Evolutionary conservation across 768 basidiomycete species (phyloP), one percentile per base, ranked within the genome.

Genomic region (Neoboletus brunneissimus): DNA sequence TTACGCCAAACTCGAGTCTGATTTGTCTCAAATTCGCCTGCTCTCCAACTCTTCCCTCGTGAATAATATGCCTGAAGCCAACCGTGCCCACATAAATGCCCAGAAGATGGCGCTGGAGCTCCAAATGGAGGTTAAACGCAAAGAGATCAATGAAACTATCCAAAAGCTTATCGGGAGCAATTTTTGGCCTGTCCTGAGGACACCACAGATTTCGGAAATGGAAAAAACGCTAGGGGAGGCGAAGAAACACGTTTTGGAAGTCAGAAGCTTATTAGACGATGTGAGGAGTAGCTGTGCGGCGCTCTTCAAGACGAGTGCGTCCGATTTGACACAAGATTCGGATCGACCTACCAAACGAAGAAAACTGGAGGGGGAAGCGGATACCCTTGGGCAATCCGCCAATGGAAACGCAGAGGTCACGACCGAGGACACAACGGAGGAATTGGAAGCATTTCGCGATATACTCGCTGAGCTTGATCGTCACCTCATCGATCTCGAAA

Each of bases 121-220:
- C 7, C 59, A 62, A n/a, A 55, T 60, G 38, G 67, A 66, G 5
- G 56, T 20, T 25, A 76, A 75, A 54, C 71, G 73, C 57, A 65
- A 63, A 37, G 70, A 73, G 29, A 56, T 78, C 32, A 72, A 69
- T 34, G 63, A 61, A 3, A 38, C 52, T 13, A 50, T 76, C 18
- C 65, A 61, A 32, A 68, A 62, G 22, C 69, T 79, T 15, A 50
- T 74, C 6, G 71, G 70, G 25, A 63, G 67, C 45, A 67, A 68
- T 18, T 78, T 76, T 55, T 79, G 78, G 78, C 78, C 77, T 6
- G 46, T 71, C 32, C n/a, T 75, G 4, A 66, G 63, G 22, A 48
- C 55, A 7, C 58, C 69, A n/a, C 64, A 67, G 18, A 47, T 67
- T 23, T 50, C 53, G 13, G 66, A 70, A 43, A 51, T 68, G 58